Evolutionary conservation across 2,329 filamentous ascomycete species (phyloP), one percentile per base, ranked within the genome.

Genomic region (Didymella pinodella): DNA sequence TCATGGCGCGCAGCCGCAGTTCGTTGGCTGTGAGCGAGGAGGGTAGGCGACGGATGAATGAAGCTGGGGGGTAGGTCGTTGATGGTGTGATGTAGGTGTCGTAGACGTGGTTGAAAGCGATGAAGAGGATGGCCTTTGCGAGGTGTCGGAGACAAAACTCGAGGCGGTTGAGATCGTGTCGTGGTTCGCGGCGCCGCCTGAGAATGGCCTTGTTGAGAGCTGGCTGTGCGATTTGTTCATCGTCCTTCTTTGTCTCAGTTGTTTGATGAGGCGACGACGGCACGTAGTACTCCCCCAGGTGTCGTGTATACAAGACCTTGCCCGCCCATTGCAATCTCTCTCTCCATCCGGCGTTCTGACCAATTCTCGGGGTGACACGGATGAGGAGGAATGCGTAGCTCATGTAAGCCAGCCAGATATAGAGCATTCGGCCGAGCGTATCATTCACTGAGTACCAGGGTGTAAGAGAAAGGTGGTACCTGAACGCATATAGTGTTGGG

Each of bases 371-470:
- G 2, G 44, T 14, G 14, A 55, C 63, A 2, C 62, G 41, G 0
- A 65, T 20, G 2, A 69, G 46, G 4, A 57, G 46, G 14, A 68
- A 38, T 6, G 54, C 57, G 36, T 63, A 60, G 47, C 65, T 66
- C 54, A 65, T 59, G 54, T 67, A 57, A 2, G 46, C 61, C 11
- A 58, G 48, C 65, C 65, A 69, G 53, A 70, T 70, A n/a, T 66
- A 63, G 2, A 64, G 28, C 44, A 65, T 57, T 7, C 67, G 59
- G 1, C 55, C 61, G 26, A 65, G 58, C 3, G 65, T 65, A 25
- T 70, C 67, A 28, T 56, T 56, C 2, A 64, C 0, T 1, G 22
- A 40, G 18, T 34, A 58, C 48, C 52, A 54, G 0, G 63, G 62
- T 1, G 54, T 49, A 0, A 67, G 12, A 4, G 51, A 4, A 0